A percentile compares a stretch with the other conserved stretches of the same genome.
Conservation (phyloP, 352 stramenopile genomes). For the Phytophthora melonis region DNA sequence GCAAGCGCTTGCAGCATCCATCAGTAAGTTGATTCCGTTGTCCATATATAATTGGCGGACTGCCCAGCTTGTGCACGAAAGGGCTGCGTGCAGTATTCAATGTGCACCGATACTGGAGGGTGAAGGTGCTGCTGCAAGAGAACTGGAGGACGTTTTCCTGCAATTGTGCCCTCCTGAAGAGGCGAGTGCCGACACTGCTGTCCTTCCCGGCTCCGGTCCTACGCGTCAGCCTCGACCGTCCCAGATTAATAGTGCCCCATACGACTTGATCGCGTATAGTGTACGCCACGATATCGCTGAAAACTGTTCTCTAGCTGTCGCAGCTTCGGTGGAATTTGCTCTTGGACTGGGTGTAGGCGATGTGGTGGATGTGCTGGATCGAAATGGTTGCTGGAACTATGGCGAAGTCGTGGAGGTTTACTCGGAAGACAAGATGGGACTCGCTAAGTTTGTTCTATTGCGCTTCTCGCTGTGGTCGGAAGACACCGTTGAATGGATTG, state of each 20-base stretch:
- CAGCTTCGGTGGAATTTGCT: conserved; percentile 76
- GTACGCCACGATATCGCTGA: conserved; percentile 42
- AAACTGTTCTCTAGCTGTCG: conserved; percentile 53
- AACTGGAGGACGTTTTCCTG: conserved; percentile 70
- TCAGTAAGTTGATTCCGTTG: conserved; percentile 63
- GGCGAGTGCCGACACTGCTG: conserved; percentile 18
- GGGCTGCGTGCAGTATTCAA: conserved; percentile 60
- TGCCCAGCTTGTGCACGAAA: conserved; percentile 69
- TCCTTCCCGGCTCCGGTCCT: conserved; percentile 11
- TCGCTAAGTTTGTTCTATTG: conserved; percentile 73
- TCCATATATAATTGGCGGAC: conserved; percentile 79
- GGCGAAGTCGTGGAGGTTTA: conserved; percentile 76
- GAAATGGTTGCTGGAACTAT: conserved; percentile 84
- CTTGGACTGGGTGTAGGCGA: conserved; percentile 65
- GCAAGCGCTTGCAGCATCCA: conserved; percentile 53
- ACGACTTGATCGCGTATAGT: conserved; percentile 68
- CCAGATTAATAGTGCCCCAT: conserved; percentile 49
- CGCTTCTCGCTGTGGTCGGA: conserved; percentile 70
- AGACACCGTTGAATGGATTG: conserved; percentile 76
- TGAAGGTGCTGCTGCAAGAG: conserved; percentile 46
- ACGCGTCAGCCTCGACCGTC: conserved; percentile 31
- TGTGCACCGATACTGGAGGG: conserved; percentile 59
- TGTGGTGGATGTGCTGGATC: conserved; percentile 81
- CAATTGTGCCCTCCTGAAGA: conserved; percentile 53
- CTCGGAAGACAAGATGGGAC: conserved; percentile 39